Percentiles rank a stretch among this genome's conserved stretches.
These are phyloP conservation scores for Halophytophthora polymorphica DNA, from an alignment of 352 stramenopile species.

Conservation along the genomic window DNA sequence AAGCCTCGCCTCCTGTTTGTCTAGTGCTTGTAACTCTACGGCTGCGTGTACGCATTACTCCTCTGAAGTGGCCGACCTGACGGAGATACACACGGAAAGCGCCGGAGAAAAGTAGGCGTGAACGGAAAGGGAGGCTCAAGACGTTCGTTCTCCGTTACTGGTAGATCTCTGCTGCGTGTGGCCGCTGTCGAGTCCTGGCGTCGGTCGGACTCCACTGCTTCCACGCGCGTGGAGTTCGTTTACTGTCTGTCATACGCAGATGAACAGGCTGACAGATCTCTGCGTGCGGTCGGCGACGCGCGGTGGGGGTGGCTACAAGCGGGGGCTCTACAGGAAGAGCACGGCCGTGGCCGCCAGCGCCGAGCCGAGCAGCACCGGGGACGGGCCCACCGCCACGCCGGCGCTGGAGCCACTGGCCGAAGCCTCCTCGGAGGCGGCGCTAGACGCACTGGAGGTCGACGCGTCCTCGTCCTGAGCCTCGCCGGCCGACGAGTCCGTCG, in stretches of 20 bases:
- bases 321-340: conserved; percentile 25
- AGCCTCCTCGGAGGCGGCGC: conserved; percentile 10
- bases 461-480: conserved; percentile 11
- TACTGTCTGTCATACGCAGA: neutral
- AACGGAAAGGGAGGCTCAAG: no score
- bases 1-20: no score
- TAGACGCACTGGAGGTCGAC: conserved; percentile 18
- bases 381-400: conserved; percentile 6
- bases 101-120: no score
- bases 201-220: neutral
- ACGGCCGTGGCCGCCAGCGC: conserved; percentile 15
- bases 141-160: no score
- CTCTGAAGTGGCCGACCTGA: no score
- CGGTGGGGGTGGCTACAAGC: conserved; percentile 2
- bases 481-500: conserved; percentile 17
- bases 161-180: no score
- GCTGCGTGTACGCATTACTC: no score
- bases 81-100: no score
- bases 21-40: no score
- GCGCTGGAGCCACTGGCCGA: conserved; percentile 20
- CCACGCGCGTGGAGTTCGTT: neutral
- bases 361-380: conserved; percentile 14
- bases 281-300: no score
- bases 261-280: no score
- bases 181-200: no score